These are phyloP conservation scores for Wallacemonas sp. DNA, from an alignment of 208 protist species.

Conservation along the genomic window DNA sequence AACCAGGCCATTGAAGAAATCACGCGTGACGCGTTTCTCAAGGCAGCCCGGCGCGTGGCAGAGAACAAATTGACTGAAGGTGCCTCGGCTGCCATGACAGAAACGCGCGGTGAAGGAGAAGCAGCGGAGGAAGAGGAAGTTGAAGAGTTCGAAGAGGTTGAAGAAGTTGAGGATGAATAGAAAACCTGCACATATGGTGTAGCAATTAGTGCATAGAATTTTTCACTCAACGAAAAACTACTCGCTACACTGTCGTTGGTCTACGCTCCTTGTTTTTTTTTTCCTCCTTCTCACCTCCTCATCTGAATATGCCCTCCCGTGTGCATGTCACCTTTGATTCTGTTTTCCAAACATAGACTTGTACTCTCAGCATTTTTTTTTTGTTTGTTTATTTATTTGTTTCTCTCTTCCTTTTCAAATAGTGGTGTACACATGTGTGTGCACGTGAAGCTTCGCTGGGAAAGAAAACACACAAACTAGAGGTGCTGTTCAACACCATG, in stretches of 20 bases:
- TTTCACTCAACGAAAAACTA: not conserved
- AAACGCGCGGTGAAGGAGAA: not conserved
- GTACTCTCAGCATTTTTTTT: slow-evolving; percentile 3
- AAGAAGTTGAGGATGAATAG: slow-evolving; percentile 14
- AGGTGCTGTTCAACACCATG: too few species aligned
- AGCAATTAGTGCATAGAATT: not conserved
- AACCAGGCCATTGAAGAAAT: slow-evolving; percentile 39
- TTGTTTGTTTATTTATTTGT: slow-evolving; percentile 11
- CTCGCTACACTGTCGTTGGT: not conserved
- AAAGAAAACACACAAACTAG: too few species aligned
- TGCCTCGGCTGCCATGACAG: not conserved
- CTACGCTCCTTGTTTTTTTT: slow-evolving; percentile 2
- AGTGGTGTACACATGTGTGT: too few species aligned
- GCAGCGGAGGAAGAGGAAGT: not conserved
- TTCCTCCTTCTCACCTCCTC: not conserved
- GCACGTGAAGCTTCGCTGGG: too few species aligned
- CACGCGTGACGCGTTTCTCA: slow-evolving; percentile 44
- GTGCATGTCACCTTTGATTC: too few species aligned
- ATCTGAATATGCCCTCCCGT: too few species aligned
- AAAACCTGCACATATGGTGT: not conserved
- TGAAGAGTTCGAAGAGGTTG: slow-evolving; percentile 13
- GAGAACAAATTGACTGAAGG: slow-evolving; percentile 15
- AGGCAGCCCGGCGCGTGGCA: slow-evolving; percentile 34
- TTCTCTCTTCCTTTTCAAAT: too few species aligned
- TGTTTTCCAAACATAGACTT: not conserved